Base-by-base conservation (phyloP, 2,329 filamentous ascomycete species). In the Colletotrichum salicis region DNA sequence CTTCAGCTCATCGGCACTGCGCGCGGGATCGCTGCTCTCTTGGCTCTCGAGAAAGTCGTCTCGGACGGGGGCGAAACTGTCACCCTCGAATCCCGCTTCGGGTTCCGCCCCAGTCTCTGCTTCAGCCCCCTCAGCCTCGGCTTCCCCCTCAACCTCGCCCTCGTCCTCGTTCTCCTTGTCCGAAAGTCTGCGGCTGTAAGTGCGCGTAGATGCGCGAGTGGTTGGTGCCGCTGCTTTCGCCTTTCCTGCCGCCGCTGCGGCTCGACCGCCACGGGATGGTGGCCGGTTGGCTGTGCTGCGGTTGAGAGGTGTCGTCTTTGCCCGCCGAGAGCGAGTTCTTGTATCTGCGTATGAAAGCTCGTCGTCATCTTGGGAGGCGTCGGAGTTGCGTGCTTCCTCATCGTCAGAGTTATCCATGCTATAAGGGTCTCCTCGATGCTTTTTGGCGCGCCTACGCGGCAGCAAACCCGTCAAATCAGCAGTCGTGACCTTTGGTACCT, bases 161-260 rank as follows among this genome's bases (percentile, higher is more conserved):
- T 80, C 80, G 15, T 75, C 78, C 48, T 86, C 80, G 70, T 91
- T 91, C 78, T 92, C 90, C 80, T 91, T 90, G 65, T 91, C 87
- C 3, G 88, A 89, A 1, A 82, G 80, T 27, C 82, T 82, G 19
- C 82, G 82, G 4, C 87, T 86, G 73, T 91, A 90, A 0, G 88
- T 90, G 67, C 45, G 51, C 71, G 74, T 79, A 76, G 74, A 78
- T 74, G 72, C 74, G 75, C 58, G 73, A 74, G 75, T 78, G 60
- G 67, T 51, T 22, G 31, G 31, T 6, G 76, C 59, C 61, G 76
- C 74, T 22, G 55, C 29, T 59, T 72, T 75, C 41, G 66, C 41
- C 65, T 75, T 68, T 15, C 65, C 70, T 8, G 70, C 58, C 24
- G 68, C 67, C 19, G 74, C 70, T 22, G 76, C 70, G 52, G 75